phyloP scores from a whole-genome alignment of 805 yeast genomes.

The Lachancea quebecensis region DNA sequence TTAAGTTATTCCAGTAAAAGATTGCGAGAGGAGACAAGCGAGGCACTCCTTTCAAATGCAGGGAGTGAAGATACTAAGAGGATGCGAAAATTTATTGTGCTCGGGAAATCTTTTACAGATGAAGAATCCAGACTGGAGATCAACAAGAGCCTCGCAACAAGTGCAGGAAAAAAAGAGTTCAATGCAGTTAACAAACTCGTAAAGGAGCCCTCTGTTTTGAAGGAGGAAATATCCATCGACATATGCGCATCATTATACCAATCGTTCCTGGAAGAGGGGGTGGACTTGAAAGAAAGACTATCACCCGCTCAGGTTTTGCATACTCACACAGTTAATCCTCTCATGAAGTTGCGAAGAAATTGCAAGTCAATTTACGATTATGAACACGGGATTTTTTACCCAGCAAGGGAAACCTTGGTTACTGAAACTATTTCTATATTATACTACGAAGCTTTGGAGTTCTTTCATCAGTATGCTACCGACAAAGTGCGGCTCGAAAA shows the following conservation, averaged over 20 bases:
- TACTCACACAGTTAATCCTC: constrained; percentile 32
- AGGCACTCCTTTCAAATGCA: too few relatives aligned
- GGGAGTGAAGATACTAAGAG: background rate
- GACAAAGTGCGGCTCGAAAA: constrained; percentile 21
- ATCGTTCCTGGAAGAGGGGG: constrained; percentile 23
- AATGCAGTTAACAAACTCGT: constrained; percentile 34
- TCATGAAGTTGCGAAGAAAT: constrained; percentile 47
- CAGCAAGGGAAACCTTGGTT: constrained; percentile 36
- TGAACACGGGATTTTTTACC: constrained; percentile 46
- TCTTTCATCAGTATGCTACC: constrained; percentile 32
- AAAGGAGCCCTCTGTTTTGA: constrained; percentile 44
- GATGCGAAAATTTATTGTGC: constrained; percentile 10
- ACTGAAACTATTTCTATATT: constrained; percentile 42
- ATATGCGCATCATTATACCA: constrained; percentile 32
- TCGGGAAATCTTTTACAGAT: constrained; percentile 17
- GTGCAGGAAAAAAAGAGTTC: constrained; percentile 13
- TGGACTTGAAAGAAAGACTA: constrained; percentile 16
- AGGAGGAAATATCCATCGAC: constrained; percentile 43
- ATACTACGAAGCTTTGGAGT: constrained; percentile 41
- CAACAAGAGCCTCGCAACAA: constrained; percentile 3
- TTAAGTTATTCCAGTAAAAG: too few relatives aligned
- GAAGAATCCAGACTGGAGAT: constrained; percentile 17
- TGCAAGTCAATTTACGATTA: constrained; percentile 44
- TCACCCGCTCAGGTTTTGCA: constrained; percentile 26
- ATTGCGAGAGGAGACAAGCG: too few relatives aligned